Conservation (phyloP, 306 rosid species). For the Argentina anserina region DNA sequence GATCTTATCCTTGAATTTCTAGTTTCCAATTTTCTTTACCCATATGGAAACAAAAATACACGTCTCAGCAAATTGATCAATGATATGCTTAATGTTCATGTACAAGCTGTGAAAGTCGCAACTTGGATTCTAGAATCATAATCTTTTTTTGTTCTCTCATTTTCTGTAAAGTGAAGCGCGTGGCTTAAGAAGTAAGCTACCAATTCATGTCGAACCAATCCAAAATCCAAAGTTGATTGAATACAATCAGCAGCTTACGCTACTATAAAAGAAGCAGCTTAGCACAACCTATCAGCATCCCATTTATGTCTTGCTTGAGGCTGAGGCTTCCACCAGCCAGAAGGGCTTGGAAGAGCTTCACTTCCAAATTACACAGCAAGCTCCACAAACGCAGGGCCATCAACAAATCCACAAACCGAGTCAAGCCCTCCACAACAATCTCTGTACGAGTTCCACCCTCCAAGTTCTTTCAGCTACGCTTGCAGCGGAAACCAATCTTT, state of each 20-base stretch:
- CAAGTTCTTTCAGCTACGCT: constrained; percentile 23
- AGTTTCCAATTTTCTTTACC: background rate
- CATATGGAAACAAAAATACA: background rate
- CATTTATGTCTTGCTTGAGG: constrained; percentile 46
- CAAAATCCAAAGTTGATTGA: background rate
- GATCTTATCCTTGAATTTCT: background rate
- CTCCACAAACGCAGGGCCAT: constrained; percentile 53
- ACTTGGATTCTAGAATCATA: background rate
- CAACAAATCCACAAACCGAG: constrained; percentile 33
- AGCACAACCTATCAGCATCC: background rate
- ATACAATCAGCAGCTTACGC: background rate
- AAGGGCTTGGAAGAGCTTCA: constrained; percentile 62
- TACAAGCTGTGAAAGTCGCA: background rate
- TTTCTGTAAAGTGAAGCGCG: background rate
- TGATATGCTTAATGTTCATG: background rate
- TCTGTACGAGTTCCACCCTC: background rate
- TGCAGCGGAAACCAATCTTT: constrained; percentile 21
- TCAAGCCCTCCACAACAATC: constrained; percentile 4
- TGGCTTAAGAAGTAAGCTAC: constrained; percentile 20
- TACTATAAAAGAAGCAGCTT: background rate
- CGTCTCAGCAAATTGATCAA: background rate
- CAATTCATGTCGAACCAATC: background rate
- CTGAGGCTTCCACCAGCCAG: constrained; percentile 48
- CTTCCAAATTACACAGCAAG: constrained; percentile 47
- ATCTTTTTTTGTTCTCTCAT: background rate